Conservation (phyloP, 2,329 filamentous ascomycete genomes). For the Fusarium solani-melongenae region DNA sequence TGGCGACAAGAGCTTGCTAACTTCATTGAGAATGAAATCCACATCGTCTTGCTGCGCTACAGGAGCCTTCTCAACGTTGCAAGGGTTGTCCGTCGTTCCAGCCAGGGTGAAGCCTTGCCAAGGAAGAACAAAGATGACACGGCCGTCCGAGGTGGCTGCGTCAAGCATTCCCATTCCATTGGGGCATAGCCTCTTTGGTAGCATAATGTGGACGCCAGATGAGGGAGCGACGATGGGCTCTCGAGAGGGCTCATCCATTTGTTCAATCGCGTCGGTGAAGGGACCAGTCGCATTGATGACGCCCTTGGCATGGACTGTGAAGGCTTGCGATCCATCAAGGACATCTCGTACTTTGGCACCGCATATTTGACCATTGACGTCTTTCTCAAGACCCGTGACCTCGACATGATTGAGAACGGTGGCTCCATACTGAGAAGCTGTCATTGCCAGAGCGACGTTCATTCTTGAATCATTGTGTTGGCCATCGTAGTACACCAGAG, state of each 20-base stretch:
- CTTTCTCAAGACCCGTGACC: conserved; percentile 79
- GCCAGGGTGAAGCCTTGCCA: conserved; percentile 91
- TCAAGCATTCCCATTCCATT: conserved; percentile 86
- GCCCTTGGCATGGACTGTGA: conserved; percentile 80
- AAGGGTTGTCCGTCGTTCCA: conserved; percentile 82
- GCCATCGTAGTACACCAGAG: conserved; percentile 87
- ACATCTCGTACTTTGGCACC: conserved; percentile 69
- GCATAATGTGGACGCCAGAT: conserved; percentile 84
- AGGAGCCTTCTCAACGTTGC: conserved; percentile 74
- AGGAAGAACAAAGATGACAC: conserved; percentile 87
- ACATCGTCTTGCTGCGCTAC: conserved; percentile 82
- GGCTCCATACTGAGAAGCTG: conserved; percentile 81
- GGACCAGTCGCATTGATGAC: conserved; percentile 88
- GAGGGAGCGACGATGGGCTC: conserved; percentile 82
- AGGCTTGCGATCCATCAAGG: conserved; percentile 64
- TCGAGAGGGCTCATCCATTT: conserved; percentile 78
- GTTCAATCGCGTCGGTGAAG: conserved; percentile 82
- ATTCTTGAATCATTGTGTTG: conserved; percentile 90
- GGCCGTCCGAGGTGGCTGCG: conserved; percentile 81
- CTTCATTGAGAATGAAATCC: conserved; percentile 83
- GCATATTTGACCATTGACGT: conserved; percentile 73
- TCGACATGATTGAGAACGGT: conserved; percentile 86
- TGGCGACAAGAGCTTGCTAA: conserved; percentile 79
- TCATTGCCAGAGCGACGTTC: conserved; percentile 86
- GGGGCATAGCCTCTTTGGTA: conserved; percentile 82